Evolutionary conservation across 805 yeast species (phyloP), one percentile per base, ranked within the genome.

Genomic region (Yarrowia deformans): DNA sequence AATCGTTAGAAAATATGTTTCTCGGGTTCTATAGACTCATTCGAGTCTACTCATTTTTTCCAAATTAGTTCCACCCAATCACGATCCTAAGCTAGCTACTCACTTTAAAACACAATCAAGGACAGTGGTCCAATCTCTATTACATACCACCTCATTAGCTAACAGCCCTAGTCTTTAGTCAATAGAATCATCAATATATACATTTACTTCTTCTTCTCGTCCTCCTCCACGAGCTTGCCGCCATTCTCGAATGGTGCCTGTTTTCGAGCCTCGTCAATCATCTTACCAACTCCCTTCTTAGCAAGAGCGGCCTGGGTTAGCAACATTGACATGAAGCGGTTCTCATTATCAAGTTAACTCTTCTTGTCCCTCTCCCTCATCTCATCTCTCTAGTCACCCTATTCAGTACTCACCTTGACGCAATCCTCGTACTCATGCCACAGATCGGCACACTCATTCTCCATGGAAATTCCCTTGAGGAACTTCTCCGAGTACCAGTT

Each of bases 381-480:
- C 37, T 32, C 48, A 52, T 35, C 34, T 46, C 37, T 32, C 32
- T 34, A 35, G 60, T 66, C 69, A 58, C 32, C 7, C 32, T 9
- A 6, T 35, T 70, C 69, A n/a, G 54, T 45, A 34, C 83, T 70
- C 72, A 85, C 85, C 73, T 91, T 89, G 37, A 95, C 88, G 80
- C 99, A 95, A n/a, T 87, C 88, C 74, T 90, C 91, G 78, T 95
- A 95, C 68, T 87, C 88, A 70, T 86, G 85, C 97, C 98, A 95
- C 40, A 91, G 84, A 39, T 89, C 94, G 68, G 91, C 89, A 79
- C 99, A 95, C 79, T 94, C 98, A 77, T 94, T 94, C 74, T 89
- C 84, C 61, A 66, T 54, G 52, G 69, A 50, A 4, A n/a, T 16
- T 9, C 69, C 69, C 69, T 66, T 66, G 52, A 66, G 69, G 14